These are phyloP conservation scores for Microdochium bolleyi DNA, from an alignment of 2,329 filamentous ascomycete species.

Conservation along the genomic window DNA sequence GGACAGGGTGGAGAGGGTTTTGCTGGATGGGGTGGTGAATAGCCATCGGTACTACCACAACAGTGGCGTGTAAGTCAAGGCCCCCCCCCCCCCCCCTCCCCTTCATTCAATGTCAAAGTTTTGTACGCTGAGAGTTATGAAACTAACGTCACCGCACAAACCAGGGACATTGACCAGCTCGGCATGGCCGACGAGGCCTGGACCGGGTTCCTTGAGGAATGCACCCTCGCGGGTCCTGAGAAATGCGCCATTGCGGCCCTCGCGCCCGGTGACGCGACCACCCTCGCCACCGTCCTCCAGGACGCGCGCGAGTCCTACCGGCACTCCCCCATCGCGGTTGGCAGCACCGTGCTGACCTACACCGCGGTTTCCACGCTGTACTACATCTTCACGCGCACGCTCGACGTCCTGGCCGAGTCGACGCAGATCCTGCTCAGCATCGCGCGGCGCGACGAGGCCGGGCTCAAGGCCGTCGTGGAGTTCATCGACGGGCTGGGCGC, in stretches of 20 bases:
- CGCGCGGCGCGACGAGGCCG: background rate
- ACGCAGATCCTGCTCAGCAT: conserved; percentile 6
- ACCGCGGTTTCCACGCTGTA: conserved; percentile 14
- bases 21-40: conserved; percentile 28
- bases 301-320: conserved; percentile 17
- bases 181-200: conserved; percentile 18
- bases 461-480: background rate
- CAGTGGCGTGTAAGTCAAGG: conserved; percentile 6
- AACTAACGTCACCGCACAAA: background rate
- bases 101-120: too few species aligned
- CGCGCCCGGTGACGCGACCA: conserved; percentile 17
- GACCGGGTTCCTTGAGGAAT: conserved; percentile 16
- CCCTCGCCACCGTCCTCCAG: conserved; percentile 31
- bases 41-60: conserved; percentile 21
- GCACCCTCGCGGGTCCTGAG: conserved; percentile 13
- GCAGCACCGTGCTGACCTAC: conserved; percentile 15
- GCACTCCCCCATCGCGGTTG: conserved; percentile 14
- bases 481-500: background rate
- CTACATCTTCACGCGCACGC: conserved; percentile 2
- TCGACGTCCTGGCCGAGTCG: conserved; percentile 2
- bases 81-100: background rate
- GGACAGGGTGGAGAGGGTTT: conserved; percentile 25
- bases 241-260: conserved; percentile 13
- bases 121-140: too few species aligned
- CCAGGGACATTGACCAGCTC: conserved; percentile 15